A percentile compares a stretch with the other conserved stretches of the same genome.
Conservation (phyloP, 495 filamentous ascomycete genomes). For the Penicillium nucicola region DNA sequence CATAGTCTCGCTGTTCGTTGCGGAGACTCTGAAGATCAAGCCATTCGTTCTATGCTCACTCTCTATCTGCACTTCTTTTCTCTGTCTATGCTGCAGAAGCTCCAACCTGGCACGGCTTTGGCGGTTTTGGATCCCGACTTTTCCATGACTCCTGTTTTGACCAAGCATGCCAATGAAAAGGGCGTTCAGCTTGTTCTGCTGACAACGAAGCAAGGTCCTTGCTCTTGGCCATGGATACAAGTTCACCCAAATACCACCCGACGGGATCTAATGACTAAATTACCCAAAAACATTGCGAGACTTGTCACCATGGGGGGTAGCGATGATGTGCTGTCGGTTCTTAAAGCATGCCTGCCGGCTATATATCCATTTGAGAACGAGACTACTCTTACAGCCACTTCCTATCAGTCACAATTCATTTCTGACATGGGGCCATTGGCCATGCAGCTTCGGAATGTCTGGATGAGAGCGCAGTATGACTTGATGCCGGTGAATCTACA, state of each 20-base stretch:
- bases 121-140: slow-evolving; percentile 21
- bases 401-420: neutral
- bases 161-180: slow-evolving; percentile 10
- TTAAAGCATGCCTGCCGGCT: slow-evolving; percentile 6
- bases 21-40: slow-evolving; percentile 4
- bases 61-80: slow-evolving; percentile 15
- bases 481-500: slow-evolving; percentile 5
- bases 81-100: slow-evolving; percentile 8
- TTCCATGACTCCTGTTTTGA: slow-evolving; percentile 9
- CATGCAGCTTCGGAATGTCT: slow-evolving; percentile 7
- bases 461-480: slow-evolving; percentile 3
- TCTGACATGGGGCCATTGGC: neutral
- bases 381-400: slow-evolving; percentile 1
- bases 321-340: neutral
- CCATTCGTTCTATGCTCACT: slow-evolving; percentile 7
- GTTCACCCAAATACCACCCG: slow-evolving; percentile 13
- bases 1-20: slow-evolving; percentile 6
- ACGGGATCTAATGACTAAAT: slow-evolving; percentile 9
- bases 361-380: slow-evolving; percentile 15
- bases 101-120: slow-evolving; percentile 6
- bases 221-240: slow-evolving; percentile 13
- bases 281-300: slow-evolving; percentile 11
- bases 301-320: slow-evolving; percentile 13
- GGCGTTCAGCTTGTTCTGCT: slow-evolving; percentile 16
- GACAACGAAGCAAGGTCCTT: slow-evolving; percentile 9